These are phyloP conservation scores for Botrytis paeoniae DNA, from an alignment of 2,329 filamentous ascomycete genomes.

Conservation along the genomic window DNA sequence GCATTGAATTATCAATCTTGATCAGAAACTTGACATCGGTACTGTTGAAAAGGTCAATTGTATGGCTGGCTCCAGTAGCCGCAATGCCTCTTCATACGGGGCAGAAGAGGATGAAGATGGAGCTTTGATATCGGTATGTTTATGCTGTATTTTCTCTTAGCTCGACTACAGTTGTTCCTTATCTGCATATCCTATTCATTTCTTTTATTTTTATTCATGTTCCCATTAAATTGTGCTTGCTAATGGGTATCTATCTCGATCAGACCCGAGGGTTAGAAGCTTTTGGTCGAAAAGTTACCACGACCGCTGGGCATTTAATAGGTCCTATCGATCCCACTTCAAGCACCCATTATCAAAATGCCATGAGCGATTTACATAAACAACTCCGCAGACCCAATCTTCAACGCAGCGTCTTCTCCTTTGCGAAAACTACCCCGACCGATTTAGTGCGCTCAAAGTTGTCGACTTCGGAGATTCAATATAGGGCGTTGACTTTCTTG, in stretches of 20 bases:
- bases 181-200: not conserved
- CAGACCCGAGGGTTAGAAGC: conserved; percentile 86
- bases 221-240: not conserved
- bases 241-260: conserved; percentile 9
- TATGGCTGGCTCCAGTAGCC: conserved; percentile 39
- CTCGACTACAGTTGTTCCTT: not conserved
- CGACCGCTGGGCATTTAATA: conserved; percentile 88
- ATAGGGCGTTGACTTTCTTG: conserved; percentile 82
- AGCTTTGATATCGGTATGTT: conserved; percentile 38
- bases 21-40: not conserved
- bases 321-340: conserved; percentile 59
- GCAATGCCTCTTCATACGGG: conserved; percentile 37
- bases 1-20: conserved; percentile 13
- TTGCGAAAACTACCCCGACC: conserved; percentile 87
- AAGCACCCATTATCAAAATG: conserved; percentile 73
- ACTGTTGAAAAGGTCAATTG: conserved; percentile 12
- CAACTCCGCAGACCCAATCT: conserved; percentile 80
- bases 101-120: conserved; percentile 33
- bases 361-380: conserved; percentile 84
- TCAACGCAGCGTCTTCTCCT: conserved; percentile 86
- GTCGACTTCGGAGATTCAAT: conserved; percentile 88
- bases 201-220: not conserved
- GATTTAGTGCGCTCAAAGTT: conserved; percentile 90
- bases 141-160: not conserved
- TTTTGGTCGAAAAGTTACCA: conserved; percentile 91